Conservation (phyloP, 352 stramenopile species). For the Phytophthora cactorum region DNA sequence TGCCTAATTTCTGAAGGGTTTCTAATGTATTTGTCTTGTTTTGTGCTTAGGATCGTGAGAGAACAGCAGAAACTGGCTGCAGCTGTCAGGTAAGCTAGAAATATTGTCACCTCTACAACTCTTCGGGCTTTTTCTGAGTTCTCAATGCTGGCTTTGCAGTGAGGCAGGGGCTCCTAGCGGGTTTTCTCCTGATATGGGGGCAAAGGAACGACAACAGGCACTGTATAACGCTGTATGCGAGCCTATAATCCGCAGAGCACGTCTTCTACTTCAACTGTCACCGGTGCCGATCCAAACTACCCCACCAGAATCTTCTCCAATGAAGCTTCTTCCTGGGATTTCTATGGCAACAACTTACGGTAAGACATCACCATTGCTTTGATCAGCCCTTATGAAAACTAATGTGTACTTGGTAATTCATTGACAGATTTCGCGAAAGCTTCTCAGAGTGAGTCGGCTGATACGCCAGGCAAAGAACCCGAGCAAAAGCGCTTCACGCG, state of each 20-base stretch:
- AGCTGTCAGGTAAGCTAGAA: slow-evolving; percentile 47
- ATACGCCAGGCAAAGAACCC: slow-evolving; percentile 16
- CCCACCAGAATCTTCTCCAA: slow-evolving; percentile 37
- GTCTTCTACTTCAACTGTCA: slow-evolving; percentile 68
- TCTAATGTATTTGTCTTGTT: slow-evolving; percentile 3
- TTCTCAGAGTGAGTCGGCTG: slow-evolving; percentile 6
- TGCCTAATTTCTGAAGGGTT: not conserved
- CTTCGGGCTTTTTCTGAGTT: slow-evolving; percentile 4
- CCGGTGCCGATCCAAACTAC: slow-evolving; percentile 48
- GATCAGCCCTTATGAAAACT: not conserved
- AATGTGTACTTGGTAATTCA: not conserved
- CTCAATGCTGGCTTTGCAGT: slow-evolving; percentile 25
- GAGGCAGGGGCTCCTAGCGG: slow-evolving; percentile 38
- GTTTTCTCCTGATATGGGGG: slow-evolving; percentile 48
- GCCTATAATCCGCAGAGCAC: slow-evolving; percentile 71
- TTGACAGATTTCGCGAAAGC: slow-evolving; percentile 45
- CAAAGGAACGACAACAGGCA: slow-evolving; percentile 70
- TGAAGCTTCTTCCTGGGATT: slow-evolving; percentile 81
- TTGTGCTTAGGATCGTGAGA: slow-evolving; percentile 74
- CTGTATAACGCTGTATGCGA: slow-evolving; percentile 86
- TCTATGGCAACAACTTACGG: slow-evolving; percentile 62
- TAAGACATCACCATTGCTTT: slow-evolving; percentile 22
- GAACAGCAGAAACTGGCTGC: slow-evolving; percentile 88
- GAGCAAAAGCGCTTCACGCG: slow-evolving; percentile 48
- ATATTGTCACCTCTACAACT: not conserved